phyloP scores from a whole-genome alignment of 2,329 filamentous ascomycete species.

The Dendrostoma leiphaemia region DNA sequence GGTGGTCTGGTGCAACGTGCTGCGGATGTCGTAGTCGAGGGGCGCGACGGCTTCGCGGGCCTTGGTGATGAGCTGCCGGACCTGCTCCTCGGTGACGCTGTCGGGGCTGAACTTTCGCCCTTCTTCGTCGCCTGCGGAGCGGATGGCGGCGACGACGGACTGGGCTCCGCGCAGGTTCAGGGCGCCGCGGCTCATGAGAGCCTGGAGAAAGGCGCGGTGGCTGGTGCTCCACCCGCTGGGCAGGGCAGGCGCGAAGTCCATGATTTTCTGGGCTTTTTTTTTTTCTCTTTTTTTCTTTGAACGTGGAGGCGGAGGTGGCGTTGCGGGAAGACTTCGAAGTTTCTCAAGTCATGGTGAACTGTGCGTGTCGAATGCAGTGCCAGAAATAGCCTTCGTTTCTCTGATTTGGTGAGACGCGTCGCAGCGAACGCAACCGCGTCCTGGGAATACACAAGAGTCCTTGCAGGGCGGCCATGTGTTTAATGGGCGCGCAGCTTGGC shows the following conservation, averaged over 20 bases:
- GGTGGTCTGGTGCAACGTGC: slow-evolving; percentile 64
- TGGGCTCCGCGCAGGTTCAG: slow-evolving; percentile 74
- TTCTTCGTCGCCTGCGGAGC: slow-evolving; percentile 49
- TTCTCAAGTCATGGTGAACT: background rate
- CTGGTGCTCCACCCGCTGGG: slow-evolving; percentile 50
- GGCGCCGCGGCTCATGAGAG: slow-evolving; percentile 74
- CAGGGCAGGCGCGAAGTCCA: slow-evolving; percentile 32
- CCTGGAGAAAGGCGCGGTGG: slow-evolving; percentile 88
- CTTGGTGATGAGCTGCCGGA: slow-evolving; percentile 66
- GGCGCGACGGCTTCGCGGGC: slow-evolving; percentile 71
- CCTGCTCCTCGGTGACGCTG: slow-evolving; percentile 66
- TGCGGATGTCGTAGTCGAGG: slow-evolving; percentile 87
- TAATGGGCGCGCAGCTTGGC: no score
- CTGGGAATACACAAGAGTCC: background rate
- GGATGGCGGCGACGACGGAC: slow-evolving; percentile 73
- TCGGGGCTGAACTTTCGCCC: slow-evolving; percentile 46
- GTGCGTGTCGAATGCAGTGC: no score
- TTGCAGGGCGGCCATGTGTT: no score
- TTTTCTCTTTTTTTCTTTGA: no score
- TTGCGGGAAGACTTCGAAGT: no score
- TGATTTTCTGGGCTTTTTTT: no score
- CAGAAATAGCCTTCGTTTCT: no score
- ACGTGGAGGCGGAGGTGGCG: no score
- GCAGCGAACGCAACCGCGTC: background rate
- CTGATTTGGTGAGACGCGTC: slow-evolving; percentile 5